Base-by-base conservation (phyloP, 2,329 filamentous ascomycete species). In the Fusarium odoratissimum region DNA sequence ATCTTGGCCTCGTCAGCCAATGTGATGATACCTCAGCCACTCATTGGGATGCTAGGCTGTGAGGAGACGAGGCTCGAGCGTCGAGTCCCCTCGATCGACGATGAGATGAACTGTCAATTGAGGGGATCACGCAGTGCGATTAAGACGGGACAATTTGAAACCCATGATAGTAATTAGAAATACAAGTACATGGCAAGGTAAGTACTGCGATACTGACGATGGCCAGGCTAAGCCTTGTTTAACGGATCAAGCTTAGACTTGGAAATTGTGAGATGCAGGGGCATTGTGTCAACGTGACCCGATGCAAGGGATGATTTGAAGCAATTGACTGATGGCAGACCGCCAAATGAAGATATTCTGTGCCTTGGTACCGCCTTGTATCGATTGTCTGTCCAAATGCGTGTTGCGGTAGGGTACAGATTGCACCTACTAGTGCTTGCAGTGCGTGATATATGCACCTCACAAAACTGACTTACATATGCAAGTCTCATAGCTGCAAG, bases 221-320 rank as follows among this genome's bases (percentile, higher is more conserved):
- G 37, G 33, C 21, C 48, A 54, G 45, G 46, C 61, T 56, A 57
- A 73, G 66, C 61, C 70, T 60, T 67, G 67, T 51, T 58, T 44
- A 54, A 57, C 46, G 33, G 52, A 70, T 33, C 37, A 60, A 56
- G 69, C 48, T 33, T 54, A 52, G 56, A 58, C 35, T 35, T 57
- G 48, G 69, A 71, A 42, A 71, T 67, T 42, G 35, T 51, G 66
- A 46, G 23, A 71, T 71, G 71, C 71, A 73, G 63, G 71, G 71
- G 67, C 41, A 46, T 55, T 55, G 49, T 71, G 67, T 69, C 63
- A 72, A 69, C 71, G 70, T 74, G 71, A 73, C 67, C 54, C 35
- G 25, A 54, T 31, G 71, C 56, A 74, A 72, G 71, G 71, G 71
- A 69, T 49, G 45, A 31, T 12, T n/a, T 40, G 31, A 56, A 55